phyloP scores from a whole-genome alignment of 1,284 basidiomycete genomes.

The Porodaedalea pini region DNA sequence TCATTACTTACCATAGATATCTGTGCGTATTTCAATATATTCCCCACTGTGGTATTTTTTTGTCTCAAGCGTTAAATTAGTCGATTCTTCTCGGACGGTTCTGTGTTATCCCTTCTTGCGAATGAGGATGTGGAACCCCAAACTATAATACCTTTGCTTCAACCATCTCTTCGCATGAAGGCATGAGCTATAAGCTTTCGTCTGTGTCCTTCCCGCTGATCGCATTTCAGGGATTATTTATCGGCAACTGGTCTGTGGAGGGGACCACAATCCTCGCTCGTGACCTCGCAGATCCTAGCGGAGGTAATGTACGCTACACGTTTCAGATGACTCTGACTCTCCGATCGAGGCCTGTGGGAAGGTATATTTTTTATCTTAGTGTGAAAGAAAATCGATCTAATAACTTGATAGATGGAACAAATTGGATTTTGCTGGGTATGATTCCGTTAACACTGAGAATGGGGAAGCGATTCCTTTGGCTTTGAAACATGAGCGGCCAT shows the following conservation, averaged over 20 bases:
- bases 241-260: slow-evolving; percentile 65
- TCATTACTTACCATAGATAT: slow-evolving; percentile 82
- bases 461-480: slow-evolving; percentile 72
- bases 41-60: no score
- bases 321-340: slow-evolving; percentile 85
- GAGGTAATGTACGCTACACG: slow-evolving; percentile 56
- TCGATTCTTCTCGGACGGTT: slow-evolving; percentile 86
- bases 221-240: slow-evolving; percentile 54
- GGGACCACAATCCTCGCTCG: slow-evolving; percentile 58
- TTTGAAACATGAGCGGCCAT: slow-evolving; percentile 82
- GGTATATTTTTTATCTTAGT: slow-evolving; percentile 31
- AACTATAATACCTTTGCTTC: slow-evolving; percentile 74
- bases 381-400: neutral
- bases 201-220: neutral
- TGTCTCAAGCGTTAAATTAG: slow-evolving; percentile 49
- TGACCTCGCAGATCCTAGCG: slow-evolving; percentile 56
- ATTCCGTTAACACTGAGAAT: slow-evolving; percentile 68
- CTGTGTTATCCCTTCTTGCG: slow-evolving; percentile 80
- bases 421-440: slow-evolving; percentile 73
- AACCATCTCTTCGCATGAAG: slow-evolving; percentile 77
- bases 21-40: slow-evolving; percentile 56
- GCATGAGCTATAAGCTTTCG: slow-evolving; percentile 30
- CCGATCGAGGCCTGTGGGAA: slow-evolving; percentile 73
- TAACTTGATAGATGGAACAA: slow-evolving; percentile 68
- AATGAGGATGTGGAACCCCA: slow-evolving; percentile 78